Conservation (phyloP, 257 asterid genomes). For the Solanum corneliomulleri region DNA sequence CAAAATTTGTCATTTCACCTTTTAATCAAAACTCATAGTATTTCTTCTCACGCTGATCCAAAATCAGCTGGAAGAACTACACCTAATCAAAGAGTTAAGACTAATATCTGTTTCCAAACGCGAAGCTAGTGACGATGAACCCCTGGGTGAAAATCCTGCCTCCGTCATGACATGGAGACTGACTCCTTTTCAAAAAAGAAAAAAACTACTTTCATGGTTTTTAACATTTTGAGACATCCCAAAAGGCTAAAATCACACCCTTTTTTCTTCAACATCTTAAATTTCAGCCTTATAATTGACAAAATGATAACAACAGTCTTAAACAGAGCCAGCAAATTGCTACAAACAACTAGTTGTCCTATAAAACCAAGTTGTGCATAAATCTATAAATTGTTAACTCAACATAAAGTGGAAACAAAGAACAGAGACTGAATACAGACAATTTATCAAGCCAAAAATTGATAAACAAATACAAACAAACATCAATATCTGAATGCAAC, state of each 20-base stretch:
- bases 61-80: too few relatives aligned
- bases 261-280: not conserved
- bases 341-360: not conserved
- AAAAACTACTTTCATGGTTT: not conserved
- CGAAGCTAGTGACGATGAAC: not conserved
- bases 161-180: not conserved
- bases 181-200: not conserved
- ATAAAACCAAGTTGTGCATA: not conserved
- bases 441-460: not conserved
- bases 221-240: not conserved
- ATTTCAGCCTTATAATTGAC: not conserved
- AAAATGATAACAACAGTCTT: not conserved
- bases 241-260: not conserved
- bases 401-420: not conserved
- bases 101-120: not conserved
- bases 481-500: not conserved
- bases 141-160: not conserved
- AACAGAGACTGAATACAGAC: not conserved
- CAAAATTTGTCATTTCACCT: too few relatives aligned
- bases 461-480: not conserved
- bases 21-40: too few relatives aligned
- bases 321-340: not conserved
- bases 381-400: not conserved
- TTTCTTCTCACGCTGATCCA: too few relatives aligned
- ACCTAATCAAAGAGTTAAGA: too few relatives aligned